Conservation (phyloP, 2,329 filamentous ascomycete species). For the Phoma sp. region DNA sequence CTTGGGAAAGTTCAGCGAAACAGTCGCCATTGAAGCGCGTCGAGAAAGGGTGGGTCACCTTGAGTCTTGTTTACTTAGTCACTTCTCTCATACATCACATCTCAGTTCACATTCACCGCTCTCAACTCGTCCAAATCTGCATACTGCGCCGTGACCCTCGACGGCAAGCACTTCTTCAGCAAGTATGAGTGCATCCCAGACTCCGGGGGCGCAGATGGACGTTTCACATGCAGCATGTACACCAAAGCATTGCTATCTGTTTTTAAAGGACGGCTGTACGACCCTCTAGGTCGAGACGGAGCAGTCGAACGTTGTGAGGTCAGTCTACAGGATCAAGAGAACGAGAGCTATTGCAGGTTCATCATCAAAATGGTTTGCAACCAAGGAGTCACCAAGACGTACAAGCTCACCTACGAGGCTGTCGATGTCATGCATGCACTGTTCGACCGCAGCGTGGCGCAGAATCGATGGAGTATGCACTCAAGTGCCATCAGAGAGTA, state of each 20-base stretch:
- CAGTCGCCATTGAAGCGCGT: conserved; percentile 75
- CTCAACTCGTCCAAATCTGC: conserved; percentile 82
- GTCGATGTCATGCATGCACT: conserved; percentile 77
- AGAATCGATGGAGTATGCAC: conserved; percentile 75
- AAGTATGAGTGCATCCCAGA: conserved; percentile 68
- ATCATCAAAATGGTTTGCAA: conserved; percentile 76
- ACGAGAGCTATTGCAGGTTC: conserved; percentile 72
- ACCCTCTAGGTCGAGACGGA: conserved; percentile 70
- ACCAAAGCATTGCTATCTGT: conserved; percentile 73
- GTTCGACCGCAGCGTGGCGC: conserved; percentile 70
- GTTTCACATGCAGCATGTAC: conserved; percentile 77
- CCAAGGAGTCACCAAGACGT: conserved; percentile 79
- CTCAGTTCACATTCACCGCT: conserved; percentile 71
- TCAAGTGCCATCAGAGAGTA: conserved; percentile 74
- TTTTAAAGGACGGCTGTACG: conserved; percentile 71
- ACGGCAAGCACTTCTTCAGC: conserved; percentile 73
- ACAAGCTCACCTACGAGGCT: conserved; percentile 76
- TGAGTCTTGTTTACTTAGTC: conserved; percentile 16
- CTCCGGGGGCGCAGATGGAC: conserved; percentile 46
- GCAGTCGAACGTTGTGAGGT: conserved; percentile 78
- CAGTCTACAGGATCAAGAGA: conserved; percentile 72
- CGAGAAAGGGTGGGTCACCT: conserved; percentile 64
- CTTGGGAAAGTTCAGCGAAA: conserved; percentile 79
- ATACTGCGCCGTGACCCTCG: conserved; percentile 74
- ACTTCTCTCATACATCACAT: conserved; percentile 25